Evolutionary conservation across 2,329 filamentous ascomycete species (phyloP), one percentile per base, ranked within the genome.

Genomic region (Ploettnerulaceae sp.): DNA sequence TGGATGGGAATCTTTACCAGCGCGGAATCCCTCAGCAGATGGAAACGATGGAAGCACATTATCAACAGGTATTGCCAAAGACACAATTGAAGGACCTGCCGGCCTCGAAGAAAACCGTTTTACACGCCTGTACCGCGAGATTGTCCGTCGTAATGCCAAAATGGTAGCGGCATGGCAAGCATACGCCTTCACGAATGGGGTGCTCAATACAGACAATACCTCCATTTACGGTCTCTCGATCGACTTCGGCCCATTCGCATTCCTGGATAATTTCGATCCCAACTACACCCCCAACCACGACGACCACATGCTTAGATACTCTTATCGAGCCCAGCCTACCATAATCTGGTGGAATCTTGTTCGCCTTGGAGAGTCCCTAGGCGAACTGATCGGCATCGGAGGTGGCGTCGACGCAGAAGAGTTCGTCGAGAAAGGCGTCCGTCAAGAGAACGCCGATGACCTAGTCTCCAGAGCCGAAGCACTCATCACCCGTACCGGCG

Each of bases 281-380:
- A 73, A 76, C 12, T 98, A 97, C 66, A 98, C 93, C 0, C 93
- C 93, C 1, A 98, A 98, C 63, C 93, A 98, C 64, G 93, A 98
- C 66, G 93, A 98, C 62, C 76, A 85, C 62, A 77, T 85, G 69
- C 72, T 95, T 22, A 80, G 93, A 36, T 98, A 98, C 65, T 83
- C 82, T 56, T 98, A 97, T 71, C 83, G 84, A 56, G 95, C 95
- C 64, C 93, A 98, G 63, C 90, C 93, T 0, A 90, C 84, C 33
- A 86, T 98, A 47, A 93, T 98, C 61, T 98, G 93, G 93, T 98
- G 93, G 93, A 97, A 97, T 61, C 74, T 97, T 0, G 89, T 96
- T 1, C 82, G 93, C 1, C 76, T 98, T 0, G 93, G 89, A 47
- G 93, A 98, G 68, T 79, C 86, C 0, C 64, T 98, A 0, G 93